Conservation (phyloP, 2,329 filamentous ascomycete species). For the Fusarium compactum region DNA sequence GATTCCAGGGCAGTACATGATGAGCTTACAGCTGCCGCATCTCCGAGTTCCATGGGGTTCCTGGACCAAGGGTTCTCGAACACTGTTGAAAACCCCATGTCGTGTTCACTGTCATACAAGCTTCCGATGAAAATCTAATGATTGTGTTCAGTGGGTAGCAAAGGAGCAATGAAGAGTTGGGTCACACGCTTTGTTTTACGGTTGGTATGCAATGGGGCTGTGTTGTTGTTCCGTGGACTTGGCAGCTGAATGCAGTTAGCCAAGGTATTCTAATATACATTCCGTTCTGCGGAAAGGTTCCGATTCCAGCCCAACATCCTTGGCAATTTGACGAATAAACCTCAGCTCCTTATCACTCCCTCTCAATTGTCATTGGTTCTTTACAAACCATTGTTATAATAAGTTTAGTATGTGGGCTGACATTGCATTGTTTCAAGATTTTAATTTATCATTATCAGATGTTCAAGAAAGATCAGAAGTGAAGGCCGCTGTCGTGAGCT, state of each 20-base stretch:
- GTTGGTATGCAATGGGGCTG: not conserved
- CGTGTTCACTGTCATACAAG: fast-evolving
- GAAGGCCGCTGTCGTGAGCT: not conserved
- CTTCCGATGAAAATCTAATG: fast-evolving
- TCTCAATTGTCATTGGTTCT: fast-evolving
- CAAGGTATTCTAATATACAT: not conserved
- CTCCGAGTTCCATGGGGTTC: not conserved
- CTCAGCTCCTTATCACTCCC: fast-evolving
- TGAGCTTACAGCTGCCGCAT: not conserved
- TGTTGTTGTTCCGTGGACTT: not conserved
- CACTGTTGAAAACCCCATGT: not conserved
- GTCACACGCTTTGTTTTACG: not conserved
- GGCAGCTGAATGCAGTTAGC: not conserved
- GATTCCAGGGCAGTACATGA: fast-evolving
- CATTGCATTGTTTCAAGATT: fast-evolving
- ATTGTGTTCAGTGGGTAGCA: fast-evolving
- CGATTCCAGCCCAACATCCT: not conserved
- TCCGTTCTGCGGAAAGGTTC: not conserved
- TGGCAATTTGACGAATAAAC: not conserved
- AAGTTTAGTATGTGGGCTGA: fast-evolving
- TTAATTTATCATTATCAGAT: fast-evolving
- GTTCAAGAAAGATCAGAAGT: not conserved
- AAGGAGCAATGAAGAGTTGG: fast-evolving
- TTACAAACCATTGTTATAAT: fast-evolving
- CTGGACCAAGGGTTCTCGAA: not conserved